These are phyloP conservation scores for Anisodus tanguticus DNA, from an alignment of 257 asterid genomes.

Conservation along the genomic window DNA sequence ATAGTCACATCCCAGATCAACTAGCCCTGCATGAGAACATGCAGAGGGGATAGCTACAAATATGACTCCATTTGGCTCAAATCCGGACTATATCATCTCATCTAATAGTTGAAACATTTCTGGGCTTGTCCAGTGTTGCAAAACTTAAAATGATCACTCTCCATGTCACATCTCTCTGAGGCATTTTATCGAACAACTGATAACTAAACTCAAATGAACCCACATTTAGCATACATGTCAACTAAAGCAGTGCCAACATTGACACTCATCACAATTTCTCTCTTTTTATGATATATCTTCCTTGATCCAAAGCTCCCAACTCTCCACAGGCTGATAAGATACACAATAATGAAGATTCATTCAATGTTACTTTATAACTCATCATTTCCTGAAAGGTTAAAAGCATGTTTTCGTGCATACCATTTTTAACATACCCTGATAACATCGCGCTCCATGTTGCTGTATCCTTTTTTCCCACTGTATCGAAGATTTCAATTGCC, in stretches of 20 bases:
- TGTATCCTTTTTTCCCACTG: constrained; percentile 32
- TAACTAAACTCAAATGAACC: constrained; percentile 37
- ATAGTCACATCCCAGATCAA: constrained; percentile 34
- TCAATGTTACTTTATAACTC: constrained; percentile 28
- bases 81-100: constrained; percentile 29
- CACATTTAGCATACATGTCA: constrained; percentile 48
- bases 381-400: constrained; percentile 38
- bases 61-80: constrained; percentile 34
- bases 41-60: constrained; percentile 41
- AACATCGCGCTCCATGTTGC: constrained; percentile 44
- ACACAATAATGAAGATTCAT: constrained; percentile 41
- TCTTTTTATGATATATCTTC: constrained; percentile 37
- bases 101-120: constrained; percentile 36
- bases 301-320: constrained; percentile 43
- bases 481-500: constrained; percentile 29
- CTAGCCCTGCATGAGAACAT: constrained; percentile 41
- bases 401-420: constrained; percentile 33
- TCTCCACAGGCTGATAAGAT: constrained; percentile 42
- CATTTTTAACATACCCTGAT: constrained; percentile 41
- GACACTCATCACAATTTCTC: neutral
- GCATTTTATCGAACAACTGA: constrained; percentile 33
- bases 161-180: constrained; percentile 42
- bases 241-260: constrained; percentile 36
- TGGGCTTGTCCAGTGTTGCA: constrained; percentile 33
- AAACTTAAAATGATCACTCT: constrained; percentile 42